These are phyloP conservation scores for maize (Zea mays) DNA, from an alignment of 176 grass and related monocot species.

Conservation along the genomic window DNA sequence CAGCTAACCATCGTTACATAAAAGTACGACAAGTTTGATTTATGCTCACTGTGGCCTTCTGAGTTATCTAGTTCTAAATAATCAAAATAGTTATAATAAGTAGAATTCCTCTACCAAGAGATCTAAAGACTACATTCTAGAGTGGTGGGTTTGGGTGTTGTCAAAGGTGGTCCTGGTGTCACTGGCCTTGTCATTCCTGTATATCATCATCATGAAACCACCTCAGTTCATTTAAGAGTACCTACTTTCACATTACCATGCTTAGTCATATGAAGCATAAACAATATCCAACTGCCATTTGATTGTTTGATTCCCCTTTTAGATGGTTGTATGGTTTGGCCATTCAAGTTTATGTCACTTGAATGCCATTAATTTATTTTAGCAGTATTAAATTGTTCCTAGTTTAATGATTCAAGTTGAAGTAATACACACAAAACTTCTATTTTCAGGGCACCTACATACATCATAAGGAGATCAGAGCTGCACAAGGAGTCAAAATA, in stretches of 20 bases:
- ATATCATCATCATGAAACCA: background rate
- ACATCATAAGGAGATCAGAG: constrained; percentile 91
- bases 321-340: background rate
- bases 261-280: background rate
- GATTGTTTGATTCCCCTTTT: background rate
- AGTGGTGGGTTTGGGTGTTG: background rate
- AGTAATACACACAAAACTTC: constrained; percentile 1
- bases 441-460: constrained; percentile 68
- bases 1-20: background rate
- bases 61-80: background rate
- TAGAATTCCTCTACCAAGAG: background rate
- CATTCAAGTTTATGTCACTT: constrained; percentile 16
- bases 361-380: background rate
- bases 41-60: background rate
- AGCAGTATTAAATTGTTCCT: background rate
- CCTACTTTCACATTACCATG: background rate
- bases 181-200: constrained; percentile 12
- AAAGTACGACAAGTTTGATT: background rate
- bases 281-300: background rate
- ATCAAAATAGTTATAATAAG: background rate
- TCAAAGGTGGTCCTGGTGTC: background rate
- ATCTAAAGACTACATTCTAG: background rate
- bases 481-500: constrained; percentile 93
- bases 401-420: constrained; percentile 18
- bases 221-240: constrained; percentile 1